Percentiles rank a stretch among this genome's conserved stretches.
phyloP scores from a whole-genome alignment of 768 basidiomycete species.

The Scleroderma bovista region DNA sequence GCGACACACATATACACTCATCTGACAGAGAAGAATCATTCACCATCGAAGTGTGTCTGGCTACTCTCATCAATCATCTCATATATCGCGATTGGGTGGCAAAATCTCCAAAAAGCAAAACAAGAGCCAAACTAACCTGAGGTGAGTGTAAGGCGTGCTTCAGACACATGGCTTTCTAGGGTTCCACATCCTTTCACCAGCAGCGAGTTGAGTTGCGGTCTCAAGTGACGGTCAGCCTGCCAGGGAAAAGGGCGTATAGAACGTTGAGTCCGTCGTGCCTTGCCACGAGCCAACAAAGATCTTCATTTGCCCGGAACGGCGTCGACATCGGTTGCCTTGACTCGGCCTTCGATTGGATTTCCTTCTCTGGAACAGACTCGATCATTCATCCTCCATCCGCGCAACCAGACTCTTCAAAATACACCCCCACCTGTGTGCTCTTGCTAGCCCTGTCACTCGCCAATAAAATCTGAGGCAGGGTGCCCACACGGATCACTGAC shows the following conservation, averaged over 20 bases:
- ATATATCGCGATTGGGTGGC: neutral
- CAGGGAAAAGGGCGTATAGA: too few relatives aligned
- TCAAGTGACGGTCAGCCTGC: neutral
- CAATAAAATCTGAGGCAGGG: neutral
- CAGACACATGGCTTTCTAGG: constrained; percentile 1
- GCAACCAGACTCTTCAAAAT: neutral
- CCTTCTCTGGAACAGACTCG: neutral
- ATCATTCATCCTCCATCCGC: neutral
- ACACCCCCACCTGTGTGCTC: too few relatives aligned
- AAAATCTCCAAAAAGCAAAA: neutral
- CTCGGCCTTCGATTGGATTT: neutral
- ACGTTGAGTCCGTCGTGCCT: neutral
- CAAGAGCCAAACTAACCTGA: neutral
- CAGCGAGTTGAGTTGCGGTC: neutral
- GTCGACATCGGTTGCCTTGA: neutral
- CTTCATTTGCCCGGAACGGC: neutral
- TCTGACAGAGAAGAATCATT: neutral
- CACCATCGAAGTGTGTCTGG: neutral
- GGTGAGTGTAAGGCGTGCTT: constrained; percentile 1
- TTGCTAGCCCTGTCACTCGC: neutral
- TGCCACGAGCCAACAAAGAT: neutral
- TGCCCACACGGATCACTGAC: neutral
- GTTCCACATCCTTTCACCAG: neutral
- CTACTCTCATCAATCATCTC: neutral
- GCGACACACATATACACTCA: neutral